Base-by-base conservation (phyloP, 495 filamentous ascomycete genomes). In the Podospora comata region DNA sequence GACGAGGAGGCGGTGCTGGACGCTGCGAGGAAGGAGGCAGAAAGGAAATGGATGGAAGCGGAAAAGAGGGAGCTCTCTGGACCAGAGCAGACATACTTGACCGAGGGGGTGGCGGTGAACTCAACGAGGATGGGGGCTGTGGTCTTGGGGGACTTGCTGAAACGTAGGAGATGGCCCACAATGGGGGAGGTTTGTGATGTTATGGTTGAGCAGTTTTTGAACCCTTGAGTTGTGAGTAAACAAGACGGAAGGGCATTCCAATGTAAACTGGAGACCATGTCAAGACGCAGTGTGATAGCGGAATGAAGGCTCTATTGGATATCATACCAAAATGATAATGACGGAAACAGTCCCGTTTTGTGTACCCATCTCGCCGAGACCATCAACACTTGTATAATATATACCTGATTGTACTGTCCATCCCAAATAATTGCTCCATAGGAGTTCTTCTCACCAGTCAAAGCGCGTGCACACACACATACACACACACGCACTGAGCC, bases 1-100 rank as follows among this genome's bases (percentile, higher is more conserved):
- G 89, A 97, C 74, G 93, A 93, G 72, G 93, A 96, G 60, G 81
- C 80, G 59, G 89, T 92, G 28, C 87, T 96, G 18, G 82, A 85
- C 44, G 83, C 86, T 67, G 95, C 95, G 2, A 91, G 88, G 60
- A 87, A 90, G 73, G 86, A 86, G 72, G 95, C 93, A 7, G 95
- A 97, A 79, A 83, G 82, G 59, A 89, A 87, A 77, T 99, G 95
- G 93, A 85, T 85, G 62, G 85, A 88, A 69, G 85, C 84, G 30
- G 89, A 94, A 75, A 86, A 84, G 19, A 72, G 79, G 27, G 82
- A 82, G 66, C 77, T 83, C 5, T 79, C 78, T 1, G 76, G 78
- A 39, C 79, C 81, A 11, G 85, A 87, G 70, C 79, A 77, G 68
- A 75, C 76, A n/a, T 84, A 78, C 65, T 76, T 85, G 39, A 75